phyloP scores from a whole-genome alignment of 331 rosid species.

The Saraca asoca region DNA sequence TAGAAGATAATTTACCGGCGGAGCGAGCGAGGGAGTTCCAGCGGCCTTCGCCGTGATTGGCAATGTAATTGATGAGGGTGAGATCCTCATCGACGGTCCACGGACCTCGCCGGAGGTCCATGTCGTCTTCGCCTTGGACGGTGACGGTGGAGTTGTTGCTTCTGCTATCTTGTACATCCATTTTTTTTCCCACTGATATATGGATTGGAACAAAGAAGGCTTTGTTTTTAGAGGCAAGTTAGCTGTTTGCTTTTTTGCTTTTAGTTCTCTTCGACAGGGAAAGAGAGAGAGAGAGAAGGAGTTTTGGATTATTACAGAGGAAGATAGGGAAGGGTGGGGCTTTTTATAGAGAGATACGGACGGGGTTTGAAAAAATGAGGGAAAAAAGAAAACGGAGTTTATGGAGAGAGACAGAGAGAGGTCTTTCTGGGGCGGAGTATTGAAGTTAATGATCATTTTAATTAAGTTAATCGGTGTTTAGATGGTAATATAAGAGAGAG shows the following conservation, averaged over 20 bases:
- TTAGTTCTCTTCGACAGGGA: not conserved
- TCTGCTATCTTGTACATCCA: slow-evolving; percentile 48
- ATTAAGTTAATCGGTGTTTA: too few species aligned
- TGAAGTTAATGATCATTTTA: too few species aligned
- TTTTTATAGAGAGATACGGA: slow-evolving; percentile 54
- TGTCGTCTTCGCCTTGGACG: slow-evolving; percentile 47
- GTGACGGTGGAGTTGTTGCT: slow-evolving; percentile 25
- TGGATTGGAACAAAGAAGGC: slow-evolving; percentile 21
- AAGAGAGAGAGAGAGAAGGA: slow-evolving; percentile 18
- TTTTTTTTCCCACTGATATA: slow-evolving; percentile 9
- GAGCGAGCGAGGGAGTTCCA: slow-evolving; percentile 86
- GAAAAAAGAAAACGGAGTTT: slow-evolving; percentile 26
- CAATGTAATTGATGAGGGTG: slow-evolving; percentile 79
- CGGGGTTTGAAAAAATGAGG: slow-evolving; percentile 30
- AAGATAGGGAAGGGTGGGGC: slow-evolving; percentile 45
- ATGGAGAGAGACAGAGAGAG: slow-evolving; percentile 29
- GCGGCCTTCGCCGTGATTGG: slow-evolving; percentile 82
- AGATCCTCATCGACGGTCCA: slow-evolving; percentile 86
- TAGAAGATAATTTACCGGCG: slow-evolving; percentile 49
- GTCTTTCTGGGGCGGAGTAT: too few species aligned
- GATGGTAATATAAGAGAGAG: too few species aligned
- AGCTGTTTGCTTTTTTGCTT: slow-evolving; percentile 2
- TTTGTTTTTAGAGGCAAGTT: slow-evolving; percentile 7
- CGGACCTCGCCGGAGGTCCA: slow-evolving; percentile 77
- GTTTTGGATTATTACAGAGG: slow-evolving; percentile 50